Evolutionary conservation across 164 flowering plant genomes (phyloP), one percentile per base, ranked within the genome.

Genomic region (Vitis rupestris): DNA sequence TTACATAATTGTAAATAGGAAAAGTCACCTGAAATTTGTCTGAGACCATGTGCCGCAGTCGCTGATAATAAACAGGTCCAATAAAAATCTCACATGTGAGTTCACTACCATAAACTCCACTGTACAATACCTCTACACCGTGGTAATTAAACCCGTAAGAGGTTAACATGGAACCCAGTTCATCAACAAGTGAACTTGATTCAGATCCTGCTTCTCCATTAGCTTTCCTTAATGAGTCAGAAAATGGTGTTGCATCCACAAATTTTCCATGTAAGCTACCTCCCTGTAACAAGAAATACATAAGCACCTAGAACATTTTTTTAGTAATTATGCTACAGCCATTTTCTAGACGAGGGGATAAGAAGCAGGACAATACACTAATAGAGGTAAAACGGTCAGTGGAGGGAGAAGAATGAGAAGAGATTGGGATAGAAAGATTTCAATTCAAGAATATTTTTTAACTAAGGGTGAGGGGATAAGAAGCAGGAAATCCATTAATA

Each of bases 1-100:
- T 3, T 19, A 17, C 13, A 23, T 0, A 60, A 9, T 19, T 16
- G 49, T 8, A 3, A 23, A 60, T 9, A 23, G 29, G n/a, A 51
- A 17, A 10, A 50, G 8, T 67, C 53, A 88, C 97, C 98, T 93
- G 97, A 83, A 73, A 93, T 72, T 95, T 95, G 79, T 95, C 99
- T 2, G 97, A 91, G 65, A 93, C 99, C 99, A 95, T 95, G 79
- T 95, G 99, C 27, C 98, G 85, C 10, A 95, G 89, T 10, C 99
- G 88, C 67, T 93, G 99, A 75, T 95, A 95, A 78, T 91, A 95
- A 27, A 91, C 96, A 64, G 98, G 99, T n/a, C 99, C 99, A 59
- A 95, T 85, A 70, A 95, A 95, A 57, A 95, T 93, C 78, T 91
- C 96, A 78, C 98, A 95, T 15, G 86, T 75, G 50, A 95, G 78